Evolutionary conservation across 257 asterid species (phyloP).

Genomic region (Rehmannia glutinosa): DNA sequence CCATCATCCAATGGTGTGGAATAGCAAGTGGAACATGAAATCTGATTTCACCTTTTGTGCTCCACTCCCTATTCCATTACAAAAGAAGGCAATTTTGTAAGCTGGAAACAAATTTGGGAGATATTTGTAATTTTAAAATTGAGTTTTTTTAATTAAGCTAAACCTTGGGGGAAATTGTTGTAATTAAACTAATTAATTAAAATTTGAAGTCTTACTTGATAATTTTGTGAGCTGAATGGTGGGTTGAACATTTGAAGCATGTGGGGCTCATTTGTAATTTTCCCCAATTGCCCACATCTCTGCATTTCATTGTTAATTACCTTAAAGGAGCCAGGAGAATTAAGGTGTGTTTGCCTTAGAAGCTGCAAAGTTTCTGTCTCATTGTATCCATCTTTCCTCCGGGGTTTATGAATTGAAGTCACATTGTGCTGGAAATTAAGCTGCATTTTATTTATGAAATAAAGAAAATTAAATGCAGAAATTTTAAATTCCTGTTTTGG

Average conservation of each 20-base stretch:
- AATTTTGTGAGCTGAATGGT: conserved; percentile 26
- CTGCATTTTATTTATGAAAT: too few relatives aligned
- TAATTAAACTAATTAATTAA: too few relatives aligned
- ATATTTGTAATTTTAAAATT: too few relatives aligned
- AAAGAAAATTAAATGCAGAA: too few relatives aligned
- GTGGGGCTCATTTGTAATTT: conserved; percentile 37
- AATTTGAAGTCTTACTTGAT: conserved; percentile 26
- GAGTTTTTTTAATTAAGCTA: too few relatives aligned
- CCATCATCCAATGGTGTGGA: too few relatives aligned
- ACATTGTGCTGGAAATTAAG: conserved; percentile 26
- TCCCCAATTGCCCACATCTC: conserved; percentile 26
- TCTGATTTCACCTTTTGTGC: too few relatives aligned
- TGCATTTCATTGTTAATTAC: conserved; percentile 15
- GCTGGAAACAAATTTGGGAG: too few relatives aligned
- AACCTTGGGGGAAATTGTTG: too few relatives aligned
- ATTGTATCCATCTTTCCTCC: conserved; percentile 33
- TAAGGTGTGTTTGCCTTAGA: conserved; percentile 49
- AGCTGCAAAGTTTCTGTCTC: conserved; percentile 59
- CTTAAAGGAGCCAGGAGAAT: conserved; percentile 38
- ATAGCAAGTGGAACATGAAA: too few relatives aligned
- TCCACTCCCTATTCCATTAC: neutral
- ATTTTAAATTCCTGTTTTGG: neutral
- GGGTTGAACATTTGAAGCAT: conserved; percentile 30
- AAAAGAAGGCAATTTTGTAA: too few relatives aligned
- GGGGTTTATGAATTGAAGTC: neutral